phyloP scores from a whole-genome alignment of 768 basidiomycete genomes.

The Pulveroboletus sp. region DNA sequence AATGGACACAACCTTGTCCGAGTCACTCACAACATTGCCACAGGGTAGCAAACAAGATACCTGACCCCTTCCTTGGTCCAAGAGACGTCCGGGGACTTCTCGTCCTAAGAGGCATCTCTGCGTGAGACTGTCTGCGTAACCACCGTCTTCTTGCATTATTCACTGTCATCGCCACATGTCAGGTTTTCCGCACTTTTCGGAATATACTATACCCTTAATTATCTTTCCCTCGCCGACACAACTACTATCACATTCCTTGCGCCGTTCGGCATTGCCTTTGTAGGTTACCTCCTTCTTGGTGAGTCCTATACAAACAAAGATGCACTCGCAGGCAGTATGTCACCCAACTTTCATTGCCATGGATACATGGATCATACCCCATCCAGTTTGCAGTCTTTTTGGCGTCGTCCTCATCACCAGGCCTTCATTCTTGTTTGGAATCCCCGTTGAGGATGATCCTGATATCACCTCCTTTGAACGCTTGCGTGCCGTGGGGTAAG shows the following conservation, averaged over 20 bases:
- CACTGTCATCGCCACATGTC: not conserved
- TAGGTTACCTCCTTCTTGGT: constrained; percentile 59
- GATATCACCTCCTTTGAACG: constrained; percentile 34
- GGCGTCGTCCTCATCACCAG: constrained; percentile 84
- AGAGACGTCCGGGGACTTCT: constrained; percentile 62
- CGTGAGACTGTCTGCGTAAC: constrained; percentile 42
- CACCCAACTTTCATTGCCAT: not conserved
- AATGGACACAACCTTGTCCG: not conserved
- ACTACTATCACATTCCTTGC: constrained; percentile 73
- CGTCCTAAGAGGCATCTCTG: constrained; percentile 57
- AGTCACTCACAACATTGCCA: too few species aligned
- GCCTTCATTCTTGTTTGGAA: constrained; percentile 71
- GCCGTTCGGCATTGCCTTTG: constrained; percentile 62
- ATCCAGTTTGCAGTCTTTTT: constrained; percentile 56
- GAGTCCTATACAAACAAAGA: constrained; percentile 58
- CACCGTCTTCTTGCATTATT: not conserved
- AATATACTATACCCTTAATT: constrained; percentile 69
- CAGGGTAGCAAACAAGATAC: constrained; percentile 41
- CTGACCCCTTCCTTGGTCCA: constrained; percentile 66
- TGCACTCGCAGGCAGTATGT: constrained; percentile 50
- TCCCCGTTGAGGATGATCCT: constrained; percentile 1
- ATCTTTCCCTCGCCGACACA: too few species aligned
- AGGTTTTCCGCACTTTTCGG: constrained; percentile 75
- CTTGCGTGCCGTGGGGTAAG: constrained; percentile 39
- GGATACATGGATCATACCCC: not conserved